These are phyloP conservation scores for Triticum timopheevii DNA, from an alignment of 176 grass and related monocot species.

Conservation along the genomic window DNA sequence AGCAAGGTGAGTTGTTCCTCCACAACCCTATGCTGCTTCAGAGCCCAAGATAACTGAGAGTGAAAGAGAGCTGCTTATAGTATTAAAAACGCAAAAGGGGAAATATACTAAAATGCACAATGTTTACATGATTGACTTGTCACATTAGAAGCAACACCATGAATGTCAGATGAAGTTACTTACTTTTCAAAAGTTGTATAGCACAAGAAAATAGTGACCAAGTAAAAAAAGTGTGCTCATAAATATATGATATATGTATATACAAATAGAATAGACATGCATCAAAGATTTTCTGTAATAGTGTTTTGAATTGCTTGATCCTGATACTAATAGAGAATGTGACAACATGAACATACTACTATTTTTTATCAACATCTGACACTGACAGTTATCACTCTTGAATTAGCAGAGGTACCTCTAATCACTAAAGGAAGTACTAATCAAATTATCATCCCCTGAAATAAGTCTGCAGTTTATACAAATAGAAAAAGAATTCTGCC, in stretches of 20 bases:
- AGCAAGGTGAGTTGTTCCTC: too few species aligned
- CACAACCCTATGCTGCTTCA: too few species aligned
- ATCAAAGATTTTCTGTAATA: not conserved
- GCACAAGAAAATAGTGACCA: not conserved
- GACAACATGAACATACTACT: not conserved
- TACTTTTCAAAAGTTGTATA: not conserved
- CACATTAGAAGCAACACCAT: conserved; percentile 1
- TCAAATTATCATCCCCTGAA: not conserved
- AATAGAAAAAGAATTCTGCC: not conserved
- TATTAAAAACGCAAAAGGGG: not conserved
- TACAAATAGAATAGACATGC: not conserved
- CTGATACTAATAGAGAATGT: not conserved
- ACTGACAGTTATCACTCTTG: conserved; percentile 13
- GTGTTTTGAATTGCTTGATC: conserved; percentile 10
- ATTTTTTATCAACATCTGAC: not conserved
- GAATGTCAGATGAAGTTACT: not conserved
- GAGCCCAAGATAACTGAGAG: not conserved
- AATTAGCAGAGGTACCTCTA: not conserved
- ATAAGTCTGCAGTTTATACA: not conserved
- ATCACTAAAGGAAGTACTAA: not conserved
- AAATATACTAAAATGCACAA: not conserved
- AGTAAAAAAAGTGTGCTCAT: not conserved
- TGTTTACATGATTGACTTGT: conserved; percentile 17
- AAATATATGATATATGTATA: not conserved
- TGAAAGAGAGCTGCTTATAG: not conserved